Conservation (phyloP, 192 early-diverging fungal genomes). For the Spinellus fusiger region DNA sequence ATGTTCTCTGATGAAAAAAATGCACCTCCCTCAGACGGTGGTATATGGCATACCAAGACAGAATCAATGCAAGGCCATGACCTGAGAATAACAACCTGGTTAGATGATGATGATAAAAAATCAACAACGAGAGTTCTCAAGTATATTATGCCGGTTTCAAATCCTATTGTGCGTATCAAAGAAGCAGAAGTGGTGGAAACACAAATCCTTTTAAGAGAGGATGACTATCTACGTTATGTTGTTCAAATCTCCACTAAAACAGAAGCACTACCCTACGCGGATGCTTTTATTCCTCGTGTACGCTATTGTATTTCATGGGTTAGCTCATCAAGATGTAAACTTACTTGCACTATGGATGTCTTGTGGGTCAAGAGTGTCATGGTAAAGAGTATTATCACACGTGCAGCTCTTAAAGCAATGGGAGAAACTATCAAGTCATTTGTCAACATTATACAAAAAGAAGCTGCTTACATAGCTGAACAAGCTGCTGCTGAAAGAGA, state of each 20-base stretch:
- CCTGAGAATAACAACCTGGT: conserved; percentile 10
- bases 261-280: conserved; percentile 36
- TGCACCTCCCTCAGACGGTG: conserved; percentile 11
- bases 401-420: conserved; percentile 54
- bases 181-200: conserved; percentile 59
- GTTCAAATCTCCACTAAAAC: conserved; percentile 47
- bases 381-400: conserved; percentile 60
- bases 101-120: neutral
- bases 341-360: conserved; percentile 55
- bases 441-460: conserved; percentile 39
- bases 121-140: conserved; percentile 44
- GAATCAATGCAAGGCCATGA: neutral
- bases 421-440: conserved; percentile 43
- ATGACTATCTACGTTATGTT: conserved; percentile 52
- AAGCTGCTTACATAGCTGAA: conserved; percentile 17
- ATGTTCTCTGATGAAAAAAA: conserved; percentile 40
- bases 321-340: conserved; percentile 43
- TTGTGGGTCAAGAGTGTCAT: conserved; percentile 64
- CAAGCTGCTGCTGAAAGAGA: neutral
- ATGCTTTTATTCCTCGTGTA: conserved; percentile 33
- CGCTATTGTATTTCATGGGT: conserved; percentile 69
- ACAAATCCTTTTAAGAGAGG: conserved; percentile 46
- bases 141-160: conserved; percentile 66
- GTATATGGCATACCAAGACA: conserved; percentile 22
- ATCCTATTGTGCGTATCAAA: conserved; percentile 69